These are phyloP conservation scores for Morella rubra DNA, from an alignment of 306 rosid species.

Conservation along the genomic window DNA sequence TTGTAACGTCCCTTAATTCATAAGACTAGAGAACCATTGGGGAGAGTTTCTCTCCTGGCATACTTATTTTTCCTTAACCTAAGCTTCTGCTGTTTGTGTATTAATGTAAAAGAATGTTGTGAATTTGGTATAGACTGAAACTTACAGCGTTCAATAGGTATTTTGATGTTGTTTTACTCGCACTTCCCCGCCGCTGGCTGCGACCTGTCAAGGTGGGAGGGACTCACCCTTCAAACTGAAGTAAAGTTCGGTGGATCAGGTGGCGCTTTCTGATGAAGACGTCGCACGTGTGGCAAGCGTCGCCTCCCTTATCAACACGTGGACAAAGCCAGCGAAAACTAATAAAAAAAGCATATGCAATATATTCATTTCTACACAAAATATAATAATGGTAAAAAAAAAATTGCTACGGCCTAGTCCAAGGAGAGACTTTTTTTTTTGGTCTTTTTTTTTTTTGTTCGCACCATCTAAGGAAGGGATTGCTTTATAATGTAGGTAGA, in stretches of 20 bases:
- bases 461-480: neutral
- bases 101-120: too few species aligned
- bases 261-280: conserved; percentile 55
- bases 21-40: too few species aligned
- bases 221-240: conserved; percentile 56
- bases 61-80: too few species aligned
- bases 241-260: conserved; percentile 48
- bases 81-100: too few species aligned
- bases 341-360: neutral
- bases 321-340: neutral
- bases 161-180: conserved; percentile 29
- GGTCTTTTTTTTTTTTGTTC: too few species aligned
- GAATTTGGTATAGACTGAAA: too few species aligned
- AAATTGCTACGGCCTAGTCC: conserved; percentile 4
- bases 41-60: too few species aligned
- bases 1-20: too few species aligned
- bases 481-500: conserved; percentile 51
- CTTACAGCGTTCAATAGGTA: neutral
- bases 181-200: conserved; percentile 8
- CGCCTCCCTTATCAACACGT: conserved; percentile 29
- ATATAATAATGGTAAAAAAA: neutral
- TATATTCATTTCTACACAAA: neutral
- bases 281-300: conserved; percentile 45
- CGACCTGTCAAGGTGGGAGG: conserved; percentile 14
- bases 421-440: too few species aligned